Evolutionary conservation across 495 filamentous ascomycete genomes (phyloP), one percentile per base, ranked within the genome.

Genomic region (Melanomma pulvis-pyrius): DNA sequence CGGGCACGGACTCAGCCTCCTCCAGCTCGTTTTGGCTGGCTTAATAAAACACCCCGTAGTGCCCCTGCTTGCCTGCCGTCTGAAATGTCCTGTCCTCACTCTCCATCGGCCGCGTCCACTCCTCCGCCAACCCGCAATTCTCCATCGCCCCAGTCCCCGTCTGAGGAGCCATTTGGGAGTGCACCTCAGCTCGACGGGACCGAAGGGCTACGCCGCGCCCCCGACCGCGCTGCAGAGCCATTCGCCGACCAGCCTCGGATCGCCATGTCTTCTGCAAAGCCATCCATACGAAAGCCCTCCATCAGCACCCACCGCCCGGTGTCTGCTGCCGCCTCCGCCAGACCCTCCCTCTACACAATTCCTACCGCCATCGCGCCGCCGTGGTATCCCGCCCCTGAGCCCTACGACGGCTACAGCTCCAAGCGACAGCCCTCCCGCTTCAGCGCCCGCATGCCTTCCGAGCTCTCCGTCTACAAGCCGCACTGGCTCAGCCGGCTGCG

Each of bases 401-500:
- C 48, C 5, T 50, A 25, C 48, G 48, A 28, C 48, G 48, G 48
- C 3, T 25, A 50, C 34, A 25, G 34, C 32, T 25, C 4, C 39
- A 59, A 22, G 34, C 7, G 24, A n/a, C 54, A 58, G 53, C 62
- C 54, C 25, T n/a, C 21, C 3, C 41, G 62, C 36, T 41, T 51
- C 54, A 11, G 62, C 53, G 53, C 57, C 13, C 59, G 50, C 65
- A 68, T 68, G 65, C 32, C 50, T 36, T 36, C 48, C 41, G 63
- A 67, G 2, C 8, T 59, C 52, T 50, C 53, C 15, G 4, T 28
- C 50, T 32, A 29, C 30, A 39, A 68, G 49, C 30, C 61, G 60
- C 54, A 64, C 29, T 69, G 67, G 67, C 54, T 65, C 22, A 60
- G 47, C 19, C 17, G 60, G 21, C 32, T 65, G 15, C 60, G 67